Conservation (phyloP, 441 rosid genomes). For the Gossypium lobatum region DNA sequence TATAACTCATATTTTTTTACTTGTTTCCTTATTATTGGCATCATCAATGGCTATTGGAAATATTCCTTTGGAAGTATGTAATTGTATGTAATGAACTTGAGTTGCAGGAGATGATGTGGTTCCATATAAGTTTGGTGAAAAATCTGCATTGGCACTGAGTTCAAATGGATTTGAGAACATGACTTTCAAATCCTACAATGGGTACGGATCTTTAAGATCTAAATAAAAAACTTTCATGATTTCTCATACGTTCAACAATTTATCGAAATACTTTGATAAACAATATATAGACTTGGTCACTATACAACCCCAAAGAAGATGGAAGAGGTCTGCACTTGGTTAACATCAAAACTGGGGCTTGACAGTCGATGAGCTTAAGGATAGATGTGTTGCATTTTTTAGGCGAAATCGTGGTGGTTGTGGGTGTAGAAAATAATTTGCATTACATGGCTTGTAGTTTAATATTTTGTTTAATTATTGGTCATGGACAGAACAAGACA, state of each 20-base stretch:
- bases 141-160: constrained; percentile 49
- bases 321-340: constrained; percentile 74
- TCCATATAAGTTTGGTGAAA: constrained; percentile 78
- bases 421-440: constrained; percentile 9
- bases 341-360: constrained; percentile 61
- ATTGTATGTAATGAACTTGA: background rate
- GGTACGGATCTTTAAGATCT: constrained; percentile 31
- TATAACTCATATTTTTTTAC: too few relatives aligned
- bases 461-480: background rate
- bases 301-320: constrained; percentile 80
- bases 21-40: background rate
- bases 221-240: background rate
- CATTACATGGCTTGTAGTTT: constrained; percentile 3
- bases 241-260: background rate
- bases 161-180: constrained; percentile 55
- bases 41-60: background rate
- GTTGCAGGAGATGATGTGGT: constrained; percentile 86
- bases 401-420: background rate
- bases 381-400: background rate
- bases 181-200: constrained; percentile 65
- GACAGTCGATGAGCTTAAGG: constrained; percentile 35
- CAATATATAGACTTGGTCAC: constrained; percentile 71
- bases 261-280: background rate
- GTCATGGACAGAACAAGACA: constrained; percentile 1
- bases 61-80: background rate